Base-by-base conservation (phyloP, 1,284 basidiomycete species). In the Naganishia albida region DNA sequence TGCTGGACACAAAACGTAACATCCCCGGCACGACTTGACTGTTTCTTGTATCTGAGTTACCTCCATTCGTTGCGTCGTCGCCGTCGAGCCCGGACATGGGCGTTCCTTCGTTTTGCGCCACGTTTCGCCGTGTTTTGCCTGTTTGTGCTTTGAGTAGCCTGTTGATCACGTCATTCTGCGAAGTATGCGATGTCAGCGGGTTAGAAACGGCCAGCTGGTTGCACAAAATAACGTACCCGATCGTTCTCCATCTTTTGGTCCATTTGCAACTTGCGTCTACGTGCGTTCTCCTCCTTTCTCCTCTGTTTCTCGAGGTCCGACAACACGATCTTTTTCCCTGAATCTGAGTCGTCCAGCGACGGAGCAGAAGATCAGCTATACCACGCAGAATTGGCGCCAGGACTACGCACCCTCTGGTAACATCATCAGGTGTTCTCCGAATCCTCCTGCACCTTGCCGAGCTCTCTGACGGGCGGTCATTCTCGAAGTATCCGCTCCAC, bases 181-280 rank as follows among this genome's bases (percentile, higher is more conserved):
- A 6, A 10, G 23, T 1, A 44, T 7, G 13, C 12, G 43, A 15
- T n/a, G 48, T 44, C 42, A 65, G 46, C 30, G 40, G n/a, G 2
- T 16, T 59, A 16, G n/a, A 0, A 20, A 13, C 12, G 25, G 15
- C 13, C 13, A 15, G 28, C 8, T 20, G 12, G 3, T 16, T 13
- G 38, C 25, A 2, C 16, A 2, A 4, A 4, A 6, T 13, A 34
- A 62, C 67, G 42, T 44, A 68, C 67, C 59, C 65, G 65, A n/a
- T 68, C 67, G 23, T 68, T 64, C 48, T 68, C 67, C 55, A 65
- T 64, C 28, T 62, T 62, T 43, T 68, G 67, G 60, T 68, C 67
- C 26, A 49, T 46, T 44, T 68, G 67, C 34, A 68, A 43, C 50
- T 68, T 68, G 12, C 67, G 57, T 28, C 63, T 42, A 7, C 67